Conservation (phyloP, 2,329 filamentous ascomycete genomes). For the Emmonsiellopsis sp. region DNA sequence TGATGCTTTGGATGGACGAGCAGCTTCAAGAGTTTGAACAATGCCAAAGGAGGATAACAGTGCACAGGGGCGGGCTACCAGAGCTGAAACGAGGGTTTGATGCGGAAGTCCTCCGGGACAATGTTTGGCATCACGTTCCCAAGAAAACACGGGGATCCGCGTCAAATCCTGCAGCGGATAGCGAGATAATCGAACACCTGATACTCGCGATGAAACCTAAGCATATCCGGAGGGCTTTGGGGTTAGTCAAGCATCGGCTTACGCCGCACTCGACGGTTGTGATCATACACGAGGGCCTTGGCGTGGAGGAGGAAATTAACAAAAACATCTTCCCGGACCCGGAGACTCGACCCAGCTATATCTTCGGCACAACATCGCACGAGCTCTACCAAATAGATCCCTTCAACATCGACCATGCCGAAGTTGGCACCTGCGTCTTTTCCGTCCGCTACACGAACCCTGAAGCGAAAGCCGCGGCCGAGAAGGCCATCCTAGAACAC, state of each 20-base stretch:
- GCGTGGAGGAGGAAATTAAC: conserved; percentile 71
- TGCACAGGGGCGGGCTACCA: conserved; percentile 31
- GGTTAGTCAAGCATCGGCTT: conserved; percentile 58
- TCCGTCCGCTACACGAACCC: conserved; percentile 34
- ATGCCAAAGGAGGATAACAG: conserved; percentile 26
- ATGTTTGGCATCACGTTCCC: conserved; percentile 20
- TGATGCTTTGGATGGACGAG: conserved; percentile 55
- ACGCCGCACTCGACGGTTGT: conserved; percentile 61
- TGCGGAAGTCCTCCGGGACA: conserved; percentile 29
- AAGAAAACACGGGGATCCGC: background rate
- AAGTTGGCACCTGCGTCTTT: conserved; percentile 50
- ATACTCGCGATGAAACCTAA: conserved; percentile 71
- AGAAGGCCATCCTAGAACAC: conserved; percentile 3
- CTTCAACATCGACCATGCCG: conserved; percentile 50
- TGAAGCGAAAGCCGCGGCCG: conserved; percentile 10
- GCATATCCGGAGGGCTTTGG: conserved; percentile 57
- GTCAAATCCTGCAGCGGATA: conserved; percentile 16
- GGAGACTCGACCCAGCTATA: conserved; percentile 59
- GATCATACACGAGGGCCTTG: conserved; percentile 74
- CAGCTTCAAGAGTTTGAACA: conserved; percentile 30
- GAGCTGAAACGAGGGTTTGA: conserved; percentile 37
- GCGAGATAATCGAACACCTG: conserved; percentile 58
- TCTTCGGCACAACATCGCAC: conserved; percentile 60
- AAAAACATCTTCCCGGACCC: conserved; percentile 59
- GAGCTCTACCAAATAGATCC: conserved; percentile 41